These are phyloP conservation scores for Neurospora sp. DNA, from an alignment of 495 filamentous ascomycete genomes.

Conservation along the genomic window DNA sequence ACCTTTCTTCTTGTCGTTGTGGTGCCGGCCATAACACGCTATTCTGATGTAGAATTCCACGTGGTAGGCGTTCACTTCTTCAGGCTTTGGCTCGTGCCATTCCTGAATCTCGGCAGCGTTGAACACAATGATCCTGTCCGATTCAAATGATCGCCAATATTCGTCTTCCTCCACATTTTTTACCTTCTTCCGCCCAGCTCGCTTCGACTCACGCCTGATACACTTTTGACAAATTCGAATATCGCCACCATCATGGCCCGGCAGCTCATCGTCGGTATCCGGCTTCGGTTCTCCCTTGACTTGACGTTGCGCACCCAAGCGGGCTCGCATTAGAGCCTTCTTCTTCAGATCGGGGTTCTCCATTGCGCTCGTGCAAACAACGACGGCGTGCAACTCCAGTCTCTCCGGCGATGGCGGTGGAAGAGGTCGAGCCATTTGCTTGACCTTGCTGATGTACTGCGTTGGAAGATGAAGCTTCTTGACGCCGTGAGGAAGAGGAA, in stretches of 20 bases:
- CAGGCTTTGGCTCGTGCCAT: conserved; percentile 50
- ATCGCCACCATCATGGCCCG: conserved; percentile 72
- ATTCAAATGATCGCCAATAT: conserved; percentile 66
- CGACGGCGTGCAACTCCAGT: conserved; percentile 66
- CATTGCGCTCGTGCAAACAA: conserved; percentile 95
- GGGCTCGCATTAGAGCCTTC: conserved; percentile 59
- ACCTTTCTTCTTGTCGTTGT: conserved; percentile 70
- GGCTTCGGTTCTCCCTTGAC: conserved; percentile 2
- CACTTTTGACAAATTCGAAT: conserved; percentile 79
- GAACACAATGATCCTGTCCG: conserved; percentile 78
- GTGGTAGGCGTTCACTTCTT: conserved; percentile 49
- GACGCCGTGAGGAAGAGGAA: conserved; percentile 59
- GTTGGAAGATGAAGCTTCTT: conserved; percentile 75
- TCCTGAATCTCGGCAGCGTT: conserved; percentile 88
- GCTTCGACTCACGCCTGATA: conserved; percentile 76
- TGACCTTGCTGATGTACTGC: conserved; percentile 84
- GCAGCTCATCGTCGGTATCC: conserved; percentile 46
- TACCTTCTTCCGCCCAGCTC: conserved; percentile 76
- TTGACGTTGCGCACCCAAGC: conserved; percentile 11
- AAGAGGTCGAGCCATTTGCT: conserved; percentile 61
- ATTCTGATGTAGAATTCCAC: conserved; percentile 89
- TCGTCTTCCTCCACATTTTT: conserved; percentile 81
- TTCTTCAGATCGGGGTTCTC: conserved; percentile 50
- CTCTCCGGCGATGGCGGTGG: conserved; percentile 54
- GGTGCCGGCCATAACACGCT: conserved; percentile 92